Base-by-base conservation (phyloP, 2,329 filamentous ascomycete species). In the Cladosporium sp. region DNA sequence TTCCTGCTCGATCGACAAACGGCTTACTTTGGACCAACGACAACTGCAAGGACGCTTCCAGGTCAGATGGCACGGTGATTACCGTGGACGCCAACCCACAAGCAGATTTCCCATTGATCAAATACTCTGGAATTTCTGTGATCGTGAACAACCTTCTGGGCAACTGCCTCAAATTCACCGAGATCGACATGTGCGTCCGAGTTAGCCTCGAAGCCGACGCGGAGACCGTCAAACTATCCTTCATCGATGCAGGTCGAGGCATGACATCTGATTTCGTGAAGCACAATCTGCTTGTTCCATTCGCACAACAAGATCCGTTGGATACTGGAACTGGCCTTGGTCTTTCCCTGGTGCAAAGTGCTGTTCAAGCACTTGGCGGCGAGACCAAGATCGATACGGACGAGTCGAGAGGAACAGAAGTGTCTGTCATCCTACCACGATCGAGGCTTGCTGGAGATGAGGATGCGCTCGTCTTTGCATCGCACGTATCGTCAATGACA, bases 221-320 rank as follows among this genome's bases (percentile, higher is more conserved):
- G 26, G 66, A 66, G 7, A 66, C 57, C 6, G 60, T 64, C 11
- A 64, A 54, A 8, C n/a, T 67, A 15, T 30, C n/a, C 14, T 83
- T 91, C 1, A 78, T 80, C 0, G 88, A 91, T 69, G 87, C 88
- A 0, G 89, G 89, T 0, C 82, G 81, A 44, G 88, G 88, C 1
- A 90, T 91, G 28, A 82, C 83, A 0, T 79, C 84, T 7, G 85
- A 89, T 15, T 91, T 86, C 68, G 75, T 90, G 4, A 80, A 83
- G 32, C 82, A 85, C 15, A 81, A 83, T 12, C 75, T 90, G 0
- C 90, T 87, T 71, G 85, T 82, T 0, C 86, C 87, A 0, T 90
- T 90, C 66, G 77, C 81, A 0, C 88, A 91, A 66, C 88, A 90
- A 71, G 82, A 89, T 51, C 76, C 79, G 0, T 74, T 90, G 1